Percentiles rank a stretch among this genome's conserved stretches.
These are phyloP conservation scores for Hysterium pulicare DNA, from an alignment of 2,329 filamentous ascomycete genomes.

Conservation along the genomic window DNA sequence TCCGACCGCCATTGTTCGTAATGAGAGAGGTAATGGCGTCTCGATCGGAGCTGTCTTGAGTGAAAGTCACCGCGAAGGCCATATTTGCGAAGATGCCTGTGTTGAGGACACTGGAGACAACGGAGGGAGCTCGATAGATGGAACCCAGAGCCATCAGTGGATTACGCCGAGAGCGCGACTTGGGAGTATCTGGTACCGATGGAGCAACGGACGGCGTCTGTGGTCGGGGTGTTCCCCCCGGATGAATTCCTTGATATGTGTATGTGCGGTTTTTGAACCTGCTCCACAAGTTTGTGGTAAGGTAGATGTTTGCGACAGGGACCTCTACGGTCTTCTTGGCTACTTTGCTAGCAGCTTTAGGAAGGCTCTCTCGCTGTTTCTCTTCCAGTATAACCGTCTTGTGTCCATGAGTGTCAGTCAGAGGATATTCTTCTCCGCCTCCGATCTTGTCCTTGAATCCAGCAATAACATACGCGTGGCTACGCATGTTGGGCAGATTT, in stretches of 20 bases:
- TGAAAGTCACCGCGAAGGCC: constrained; percentile 82
- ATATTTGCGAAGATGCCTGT: constrained; percentile 68
- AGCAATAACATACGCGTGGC: constrained; percentile 42
- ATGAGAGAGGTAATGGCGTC: constrained; percentile 61
- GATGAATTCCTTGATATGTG: constrained; percentile 12
- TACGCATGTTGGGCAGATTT: constrained; percentile 43
- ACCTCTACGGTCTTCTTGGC: constrained; percentile 33
- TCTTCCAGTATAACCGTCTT: constrained; percentile 38
- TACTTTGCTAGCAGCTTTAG: constrained; percentile 12
- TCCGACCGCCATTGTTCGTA: constrained; percentile 64
- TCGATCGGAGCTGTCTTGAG: constrained; percentile 52
- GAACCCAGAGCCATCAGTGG: constrained; percentile 12
- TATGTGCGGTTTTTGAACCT: constrained; percentile 40
- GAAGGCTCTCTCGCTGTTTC: constrained; percentile 40
- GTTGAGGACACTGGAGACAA: constrained; percentile 22
- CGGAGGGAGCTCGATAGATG: constrained; percentile 24
- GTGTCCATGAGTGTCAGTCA: constrained; percentile 43
- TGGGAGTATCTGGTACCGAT: constrained; percentile 46
- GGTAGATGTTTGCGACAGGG: constrained; percentile 41
- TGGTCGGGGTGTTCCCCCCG: constrained; percentile 13
- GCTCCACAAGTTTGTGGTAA: constrained; percentile 43
- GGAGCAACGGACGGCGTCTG: constrained; percentile 18
- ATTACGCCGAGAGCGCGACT: constrained; percentile 47
- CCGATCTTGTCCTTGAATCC: constrained; percentile 41
- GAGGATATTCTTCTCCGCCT: constrained; percentile 27